phyloP scores from a whole-genome alignment of 225 moss, liverwort and hornwort species.

The Thuidium tamariscinum region DNA sequence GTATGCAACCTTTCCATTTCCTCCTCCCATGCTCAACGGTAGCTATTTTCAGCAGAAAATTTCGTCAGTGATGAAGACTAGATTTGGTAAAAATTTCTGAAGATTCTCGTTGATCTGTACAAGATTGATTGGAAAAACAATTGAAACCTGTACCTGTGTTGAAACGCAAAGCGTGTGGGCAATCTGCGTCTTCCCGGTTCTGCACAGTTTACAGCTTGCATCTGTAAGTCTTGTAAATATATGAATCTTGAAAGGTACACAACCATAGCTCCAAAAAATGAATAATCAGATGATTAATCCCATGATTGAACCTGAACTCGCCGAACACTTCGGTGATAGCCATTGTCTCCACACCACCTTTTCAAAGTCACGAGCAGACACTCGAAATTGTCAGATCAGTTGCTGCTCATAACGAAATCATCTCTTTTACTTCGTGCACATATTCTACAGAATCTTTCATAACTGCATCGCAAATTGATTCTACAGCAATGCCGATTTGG shows the following conservation, averaged over 20 bases:
- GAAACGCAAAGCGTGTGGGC: constrained; percentile 94
- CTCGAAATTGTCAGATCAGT: neutral
- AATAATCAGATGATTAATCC: neutral
- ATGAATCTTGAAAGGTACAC: neutral
- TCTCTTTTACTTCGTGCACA: neutral
- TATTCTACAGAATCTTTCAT: neutral
- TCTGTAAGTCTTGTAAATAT: neutral
- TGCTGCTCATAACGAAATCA: neutral
- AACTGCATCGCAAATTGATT: neutral
- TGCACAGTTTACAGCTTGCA: constrained; percentile 7
- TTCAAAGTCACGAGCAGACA: neutral
- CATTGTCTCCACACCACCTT: constrained; percentile 93
- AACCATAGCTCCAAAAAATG: neutral
- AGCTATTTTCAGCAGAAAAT: constrained; percentile 25
- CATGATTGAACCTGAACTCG: constrained; percentile 63
- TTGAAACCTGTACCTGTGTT: constrained; percentile 44
- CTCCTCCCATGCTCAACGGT: constrained; percentile 75
- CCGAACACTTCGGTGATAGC: constrained; percentile 82
- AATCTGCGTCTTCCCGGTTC: constrained; percentile 86
- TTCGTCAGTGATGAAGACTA: neutral
- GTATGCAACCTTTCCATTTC: constrained; percentile 90
- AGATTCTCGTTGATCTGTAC: neutral
- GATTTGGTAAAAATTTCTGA: neutral
- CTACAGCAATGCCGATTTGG: neutral
- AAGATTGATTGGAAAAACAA: neutral